Evolutionary conservation across 164 flowering plant genomes (phyloP).

Genomic region (Hamamelis virginiana): DNA sequence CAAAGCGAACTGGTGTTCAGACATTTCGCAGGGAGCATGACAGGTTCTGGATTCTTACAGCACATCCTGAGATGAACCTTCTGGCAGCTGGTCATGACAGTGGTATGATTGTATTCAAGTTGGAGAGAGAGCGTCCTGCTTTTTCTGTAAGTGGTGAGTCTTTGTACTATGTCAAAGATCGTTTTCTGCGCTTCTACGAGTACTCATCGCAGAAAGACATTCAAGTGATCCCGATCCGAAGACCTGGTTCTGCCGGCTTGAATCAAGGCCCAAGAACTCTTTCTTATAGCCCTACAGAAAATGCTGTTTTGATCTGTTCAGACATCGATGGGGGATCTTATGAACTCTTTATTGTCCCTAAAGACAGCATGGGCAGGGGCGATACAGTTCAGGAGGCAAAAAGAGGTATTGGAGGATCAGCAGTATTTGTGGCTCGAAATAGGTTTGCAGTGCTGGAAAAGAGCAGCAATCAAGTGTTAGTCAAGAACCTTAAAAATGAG

Average conservation of each 20-base stretch:
- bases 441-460: slow-evolving; percentile 89
- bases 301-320: slow-evolving; percentile 80
- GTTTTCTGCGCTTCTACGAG: slow-evolving; percentile 70
- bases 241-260: slow-evolving; percentile 70
- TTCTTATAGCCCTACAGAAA: slow-evolving; percentile 86
- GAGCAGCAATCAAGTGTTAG: slow-evolving; percentile 71
- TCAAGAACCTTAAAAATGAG: slow-evolving; percentile 79
- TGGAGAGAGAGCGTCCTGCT: slow-evolving; percentile 92
- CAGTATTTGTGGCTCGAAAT: slow-evolving; percentile 77
- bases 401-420: slow-evolving; percentile 78
- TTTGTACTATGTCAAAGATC: slow-evolving; percentile 70
- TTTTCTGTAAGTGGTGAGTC: slow-evolving; percentile 75
- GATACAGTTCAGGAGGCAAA: slow-evolving; percentile 69
- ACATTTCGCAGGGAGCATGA: slow-evolving; percentile 84
- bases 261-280: slow-evolving; percentile 80
- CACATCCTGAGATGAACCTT: slow-evolving; percentile 60
- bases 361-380: slow-evolving; percentile 64
- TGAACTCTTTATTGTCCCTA: slow-evolving; percentile 75
- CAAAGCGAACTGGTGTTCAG: slow-evolving; percentile 79
- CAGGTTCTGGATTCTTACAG: slow-evolving; percentile 60
- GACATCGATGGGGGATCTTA: slow-evolving; percentile 91
- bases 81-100: slow-evolving; percentile 94
- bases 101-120: slow-evolving; percentile 79
- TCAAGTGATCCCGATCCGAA: slow-evolving; percentile 69
- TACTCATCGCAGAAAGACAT: slow-evolving; percentile 71